Percentiles rank a stretch among this genome's conserved stretches.
phyloP scores from a whole-genome alignment of 768 basidiomycete genomes.

The Tricholoma hemisulphureum region DNA sequence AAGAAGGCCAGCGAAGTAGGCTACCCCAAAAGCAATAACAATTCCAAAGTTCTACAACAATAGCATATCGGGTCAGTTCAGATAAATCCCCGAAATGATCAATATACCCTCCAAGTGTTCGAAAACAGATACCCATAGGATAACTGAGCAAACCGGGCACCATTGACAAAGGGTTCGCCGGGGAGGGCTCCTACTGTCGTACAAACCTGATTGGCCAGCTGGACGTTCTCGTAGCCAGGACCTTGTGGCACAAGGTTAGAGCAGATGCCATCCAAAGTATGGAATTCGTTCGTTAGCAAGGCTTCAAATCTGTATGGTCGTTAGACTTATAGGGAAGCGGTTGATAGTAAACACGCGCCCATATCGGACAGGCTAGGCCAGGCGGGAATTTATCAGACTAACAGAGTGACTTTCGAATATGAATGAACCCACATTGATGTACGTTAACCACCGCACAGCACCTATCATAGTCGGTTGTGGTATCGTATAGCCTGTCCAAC shows the following conservation, averaged over 20 bases:
- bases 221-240: constrained; percentile 56
- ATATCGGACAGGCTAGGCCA: constrained; percentile 58
- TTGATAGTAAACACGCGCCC: constrained; percentile 30
- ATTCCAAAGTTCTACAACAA: constrained; percentile 74
- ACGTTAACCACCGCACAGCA: constrained; percentile 2
- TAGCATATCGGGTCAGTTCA: neutral
- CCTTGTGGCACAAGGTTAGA: constrained; percentile 60
- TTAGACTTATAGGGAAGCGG: constrained; percentile 55
- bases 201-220: constrained; percentile 71
- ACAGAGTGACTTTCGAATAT: neutral
- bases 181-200: constrained; percentile 62
- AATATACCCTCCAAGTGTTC: constrained; percentile 43
- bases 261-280: constrained; percentile 60
- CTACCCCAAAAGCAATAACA: constrained; percentile 57
- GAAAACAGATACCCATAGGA: constrained; percentile 48
- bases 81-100: neutral
- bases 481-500: neutral
- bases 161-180: constrained; percentile 61
- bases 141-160: constrained; percentile 47
- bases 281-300: constrained; percentile 80
- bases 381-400: constrained; percentile 13
- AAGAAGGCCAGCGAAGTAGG: constrained; percentile 55
- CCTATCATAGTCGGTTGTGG: constrained; percentile 3
- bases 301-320: constrained; percentile 63
- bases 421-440: constrained; percentile 48